Evolutionary conservation across 2,329 filamentous ascomycete species (phyloP), one percentile per base, ranked within the genome.

Genomic region (Triangularia verruculosa): DNA sequence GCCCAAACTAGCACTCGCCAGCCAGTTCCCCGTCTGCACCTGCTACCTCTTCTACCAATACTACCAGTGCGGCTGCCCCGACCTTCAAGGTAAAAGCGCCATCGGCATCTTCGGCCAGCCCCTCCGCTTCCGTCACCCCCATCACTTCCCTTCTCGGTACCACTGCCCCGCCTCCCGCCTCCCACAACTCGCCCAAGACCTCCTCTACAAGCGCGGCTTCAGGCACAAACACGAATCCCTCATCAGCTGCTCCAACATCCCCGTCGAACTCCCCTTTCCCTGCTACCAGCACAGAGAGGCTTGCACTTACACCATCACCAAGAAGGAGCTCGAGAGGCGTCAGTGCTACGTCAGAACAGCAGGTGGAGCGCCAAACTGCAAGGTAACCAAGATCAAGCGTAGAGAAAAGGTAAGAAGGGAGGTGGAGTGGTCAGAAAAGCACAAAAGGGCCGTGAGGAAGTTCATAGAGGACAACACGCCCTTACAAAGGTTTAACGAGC

Each of bases 51-150:
- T 57, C 47, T 58, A 54, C 53, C 66, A 68, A 12, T 66, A 32
- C 39, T 64, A 66, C 60, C 52, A 59, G 47, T 68, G 67, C 61
- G 64, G 64, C 34, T 68, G 67, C 57, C 64, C 60, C 12, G 67
- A 67, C 59, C 8, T 8, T 7, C 39, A 47, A 8, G n/a, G n/a
- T n/a, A n/a, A n/a, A n/a, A n/a, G n/a, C 39, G n/a, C n/a, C n/a
- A 54, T 1, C 3, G 13, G 34, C 34, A 3, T 39, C 34, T 39
- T 39, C 34, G 15, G 13, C 34, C 2, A 39, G 34, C 34, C 4
- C 0, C 17, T 47, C 13, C 27, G 30, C n/a, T 11, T 54, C 9
- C 54, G 25, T 6, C 27, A 56, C 15, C 52, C 8, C 22, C 32
- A 13, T 3, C 58, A 62, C 55, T 11, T 57, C 1, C 64, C 58